Conservation (phyloP, 495 filamentous ascomycete species). For the Pseudevernia furfuracea region DNA sequence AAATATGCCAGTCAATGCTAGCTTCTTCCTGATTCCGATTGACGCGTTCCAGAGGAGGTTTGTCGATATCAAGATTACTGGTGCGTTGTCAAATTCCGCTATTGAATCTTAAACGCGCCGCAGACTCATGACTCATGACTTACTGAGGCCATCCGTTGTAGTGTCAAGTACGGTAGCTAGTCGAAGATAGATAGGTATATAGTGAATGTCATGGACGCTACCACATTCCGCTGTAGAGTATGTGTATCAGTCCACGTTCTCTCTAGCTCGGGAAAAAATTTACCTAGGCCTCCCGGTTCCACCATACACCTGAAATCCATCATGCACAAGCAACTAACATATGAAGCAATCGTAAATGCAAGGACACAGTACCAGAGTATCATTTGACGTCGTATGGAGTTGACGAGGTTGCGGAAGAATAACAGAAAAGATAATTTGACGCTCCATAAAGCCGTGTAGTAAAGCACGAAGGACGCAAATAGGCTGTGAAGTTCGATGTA, state of each 20-base stretch:
- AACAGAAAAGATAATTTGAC: slow-evolving; percentile 30
- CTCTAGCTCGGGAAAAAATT: too few relatives aligned
- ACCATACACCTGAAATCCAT: slow-evolving; percentile 3
- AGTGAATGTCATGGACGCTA: neutral
- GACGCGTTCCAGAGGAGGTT: slow-evolving; percentile 11
- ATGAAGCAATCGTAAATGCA: slow-evolving; percentile 13
- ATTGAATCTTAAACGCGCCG: neutral
- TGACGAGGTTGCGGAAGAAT: slow-evolving; percentile 19
- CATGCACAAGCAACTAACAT: slow-evolving; percentile 1
- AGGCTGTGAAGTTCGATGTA: neutral
- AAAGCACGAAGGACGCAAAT: slow-evolving; percentile 17
- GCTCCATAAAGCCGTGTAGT: slow-evolving; percentile 25
- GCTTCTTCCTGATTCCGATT: slow-evolving; percentile 8
- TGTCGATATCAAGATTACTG: slow-evolving; percentile 10
- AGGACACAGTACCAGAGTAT: slow-evolving; percentile 17
- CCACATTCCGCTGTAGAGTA: neutral
- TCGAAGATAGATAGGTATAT: neutral
- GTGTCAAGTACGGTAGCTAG: slow-evolving; percentile 5
- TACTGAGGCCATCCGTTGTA: slow-evolving; percentile 9
- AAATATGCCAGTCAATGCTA: slow-evolving; percentile 12
- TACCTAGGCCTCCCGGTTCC: neutral
- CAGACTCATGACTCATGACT: neutral
- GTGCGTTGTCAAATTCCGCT: neutral
- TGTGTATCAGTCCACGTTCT: neutral
- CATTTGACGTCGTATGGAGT: slow-evolving; percentile 17